These are phyloP conservation scores for Elongisporangium prolatum DNA, from an alignment of 352 stramenopile species.

Conservation along the genomic window DNA sequence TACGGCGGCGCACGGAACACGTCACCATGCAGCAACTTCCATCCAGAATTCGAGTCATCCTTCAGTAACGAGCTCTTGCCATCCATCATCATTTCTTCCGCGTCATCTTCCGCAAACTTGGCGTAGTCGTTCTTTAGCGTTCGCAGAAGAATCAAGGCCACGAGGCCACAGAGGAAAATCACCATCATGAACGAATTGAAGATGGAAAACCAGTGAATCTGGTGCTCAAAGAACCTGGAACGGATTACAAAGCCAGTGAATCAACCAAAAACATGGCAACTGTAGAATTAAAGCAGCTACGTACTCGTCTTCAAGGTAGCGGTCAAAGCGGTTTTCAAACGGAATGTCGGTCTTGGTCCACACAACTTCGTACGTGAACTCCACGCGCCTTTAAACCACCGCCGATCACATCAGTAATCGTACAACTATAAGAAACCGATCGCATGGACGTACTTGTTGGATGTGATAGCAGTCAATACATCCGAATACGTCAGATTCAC, in stretches of 20 bases:
- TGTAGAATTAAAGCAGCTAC: neutral
- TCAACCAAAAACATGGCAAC: neutral
- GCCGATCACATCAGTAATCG: neutral
- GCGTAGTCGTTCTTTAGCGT: conserved; percentile 95
- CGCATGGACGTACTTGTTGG: conserved; percentile 54
- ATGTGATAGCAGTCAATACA: conserved; percentile 72
- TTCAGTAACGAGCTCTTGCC: conserved; percentile 76
- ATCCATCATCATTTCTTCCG: conserved; percentile 83
- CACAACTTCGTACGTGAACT: conserved; percentile 94
- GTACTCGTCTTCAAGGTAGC: conserved; percentile 96
- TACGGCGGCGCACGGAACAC: conserved; percentile 92
- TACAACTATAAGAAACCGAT: too few species aligned
- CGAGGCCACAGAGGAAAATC: conserved; percentile 93
- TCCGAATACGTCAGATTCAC: conserved; percentile 97
- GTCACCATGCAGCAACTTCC: conserved; percentile 96
- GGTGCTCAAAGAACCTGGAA: conserved; percentile 97
- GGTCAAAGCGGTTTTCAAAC: conserved; percentile 96
- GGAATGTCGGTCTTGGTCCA: conserved; percentile 90
- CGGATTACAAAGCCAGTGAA: neutral
- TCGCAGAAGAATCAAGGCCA: conserved; percentile 91
- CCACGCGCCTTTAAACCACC: conserved; percentile 48
- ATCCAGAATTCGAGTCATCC: conserved; percentile 87
- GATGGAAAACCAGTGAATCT: conserved; percentile 98
- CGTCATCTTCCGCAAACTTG: conserved; percentile 84
- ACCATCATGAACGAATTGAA: conserved; percentile 99